phyloP scores from a whole-genome alignment of 805 yeast species.

The Ogataea glucozyma region DNA sequence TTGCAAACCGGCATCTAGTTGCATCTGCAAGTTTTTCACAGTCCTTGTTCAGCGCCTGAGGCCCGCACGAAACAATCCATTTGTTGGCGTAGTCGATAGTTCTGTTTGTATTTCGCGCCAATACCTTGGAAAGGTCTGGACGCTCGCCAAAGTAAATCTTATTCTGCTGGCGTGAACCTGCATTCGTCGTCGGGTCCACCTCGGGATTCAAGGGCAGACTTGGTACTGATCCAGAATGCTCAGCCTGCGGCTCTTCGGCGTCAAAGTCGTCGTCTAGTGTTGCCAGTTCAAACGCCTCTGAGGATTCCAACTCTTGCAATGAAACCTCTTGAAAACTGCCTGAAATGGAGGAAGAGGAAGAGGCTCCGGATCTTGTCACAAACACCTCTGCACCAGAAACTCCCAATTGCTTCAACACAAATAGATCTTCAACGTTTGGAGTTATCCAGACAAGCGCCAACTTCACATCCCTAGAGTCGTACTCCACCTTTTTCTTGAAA shows the following conservation, averaged over 20 bases:
- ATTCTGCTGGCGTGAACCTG: conserved; percentile 9
- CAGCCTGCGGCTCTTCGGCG: conserved; percentile 13
- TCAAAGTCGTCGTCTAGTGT: conserved; percentile 26
- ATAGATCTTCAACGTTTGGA: conserved; percentile 46
- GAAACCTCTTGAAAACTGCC: conserved; percentile 10
- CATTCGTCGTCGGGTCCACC: background rate
- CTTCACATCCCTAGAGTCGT: conserved; percentile 30
- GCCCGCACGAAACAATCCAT: conserved; percentile 65
- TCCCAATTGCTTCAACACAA: conserved; percentile 43
- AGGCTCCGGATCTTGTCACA: conserved; percentile 32
- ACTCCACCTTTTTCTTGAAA: conserved; percentile 31
- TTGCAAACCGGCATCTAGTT: conserved; percentile 39
- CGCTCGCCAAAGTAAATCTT: conserved; percentile 37
- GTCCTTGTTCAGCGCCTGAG: conserved; percentile 43
- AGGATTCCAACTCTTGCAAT: conserved; percentile 5
- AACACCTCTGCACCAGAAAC: conserved; percentile 40
- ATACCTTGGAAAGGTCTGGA: conserved; percentile 42
- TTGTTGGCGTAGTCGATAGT: conserved; percentile 40
- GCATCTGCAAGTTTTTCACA: conserved; percentile 40
- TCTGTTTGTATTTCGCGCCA: conserved; percentile 32
- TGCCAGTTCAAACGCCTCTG: conserved; percentile 31
- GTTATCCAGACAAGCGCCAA: conserved; percentile 57
- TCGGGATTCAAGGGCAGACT: too few species aligned
- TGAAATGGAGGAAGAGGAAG: background rate
- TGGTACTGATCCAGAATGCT: background rate